Conservation (phyloP, 768 basidiomycete genomes). For the Calocera cornea region DNA sequence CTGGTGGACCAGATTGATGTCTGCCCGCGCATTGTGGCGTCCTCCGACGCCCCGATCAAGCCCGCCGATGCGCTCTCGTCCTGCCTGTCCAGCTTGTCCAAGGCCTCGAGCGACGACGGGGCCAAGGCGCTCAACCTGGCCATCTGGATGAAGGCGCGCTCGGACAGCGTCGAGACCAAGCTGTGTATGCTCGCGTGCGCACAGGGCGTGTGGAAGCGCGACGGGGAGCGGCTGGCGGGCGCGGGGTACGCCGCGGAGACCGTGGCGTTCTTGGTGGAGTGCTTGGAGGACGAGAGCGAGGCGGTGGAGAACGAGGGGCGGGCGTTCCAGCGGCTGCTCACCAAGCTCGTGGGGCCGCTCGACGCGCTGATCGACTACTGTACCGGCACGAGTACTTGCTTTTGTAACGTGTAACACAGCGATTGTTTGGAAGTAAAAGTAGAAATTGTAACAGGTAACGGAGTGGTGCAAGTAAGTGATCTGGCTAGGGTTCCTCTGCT, state of each 20-base stretch:
- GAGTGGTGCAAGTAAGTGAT: no score
- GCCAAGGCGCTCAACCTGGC: conserved; percentile 69
- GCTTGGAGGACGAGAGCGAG: conserved; percentile 78
- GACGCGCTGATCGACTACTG: neutral
- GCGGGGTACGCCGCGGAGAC: conserved; percentile 69
- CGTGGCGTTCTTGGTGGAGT: conserved; percentile 74
- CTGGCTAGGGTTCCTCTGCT: no score
- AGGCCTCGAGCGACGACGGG: conserved; percentile 40
- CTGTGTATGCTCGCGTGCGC: conserved; percentile 55
- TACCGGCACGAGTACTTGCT: no score
- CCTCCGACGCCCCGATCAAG: conserved; percentile 9
- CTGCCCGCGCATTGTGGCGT: conserved; percentile 17
- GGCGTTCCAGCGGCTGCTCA: conserved; percentile 15
- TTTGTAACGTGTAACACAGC: no score
- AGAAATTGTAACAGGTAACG: no score
- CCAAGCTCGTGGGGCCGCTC: neutral
- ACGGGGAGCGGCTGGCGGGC: conserved; percentile 66
- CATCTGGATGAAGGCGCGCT: conserved; percentile 78
- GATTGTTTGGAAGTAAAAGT: no score
- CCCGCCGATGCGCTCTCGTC: conserved; percentile 25
- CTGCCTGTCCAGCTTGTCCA: conserved; percentile 34
- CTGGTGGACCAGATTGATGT: conserved; percentile 55
- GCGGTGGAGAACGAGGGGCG: conserved; percentile 56
- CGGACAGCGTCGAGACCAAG: conserved; percentile 59
- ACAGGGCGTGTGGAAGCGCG: conserved; percentile 59